These are phyloP conservation scores for Urtica urens DNA, from an alignment of 306 rosid genomes.

Conservation along the genomic window DNA sequence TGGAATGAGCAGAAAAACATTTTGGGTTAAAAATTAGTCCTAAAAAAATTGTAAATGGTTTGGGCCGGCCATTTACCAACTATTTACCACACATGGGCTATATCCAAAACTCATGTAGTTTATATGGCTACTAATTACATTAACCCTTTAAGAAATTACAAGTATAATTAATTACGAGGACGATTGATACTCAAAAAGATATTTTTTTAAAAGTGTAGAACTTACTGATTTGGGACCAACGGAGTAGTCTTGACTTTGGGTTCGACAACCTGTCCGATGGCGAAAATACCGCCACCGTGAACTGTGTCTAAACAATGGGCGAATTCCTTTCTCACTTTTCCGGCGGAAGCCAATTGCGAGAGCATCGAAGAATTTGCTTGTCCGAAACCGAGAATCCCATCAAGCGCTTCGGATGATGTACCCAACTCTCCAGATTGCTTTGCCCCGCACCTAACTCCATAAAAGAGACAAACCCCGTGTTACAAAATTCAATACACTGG, in stretches of 20 bases:
- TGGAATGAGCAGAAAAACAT: too few species aligned
- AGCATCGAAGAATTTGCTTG: slow-evolving; percentile 79
- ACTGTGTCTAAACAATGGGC: slow-evolving; percentile 80
- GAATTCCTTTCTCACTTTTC: slow-evolving; percentile 66
- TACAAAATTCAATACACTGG: neutral
- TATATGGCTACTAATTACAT: too few species aligned
- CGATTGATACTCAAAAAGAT: too few species aligned
- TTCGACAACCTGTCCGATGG: slow-evolving; percentile 76
- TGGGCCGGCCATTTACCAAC: too few species aligned
- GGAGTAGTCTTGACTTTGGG: slow-evolving; percentile 54
- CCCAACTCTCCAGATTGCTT: slow-evolving; percentile 55
- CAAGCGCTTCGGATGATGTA: slow-evolving; percentile 42
- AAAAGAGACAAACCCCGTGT: too few species aligned
- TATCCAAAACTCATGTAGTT: too few species aligned
- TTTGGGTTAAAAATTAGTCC: too few species aligned
- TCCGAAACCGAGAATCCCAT: slow-evolving; percentile 90
- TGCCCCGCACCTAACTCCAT: slow-evolving; percentile 53
- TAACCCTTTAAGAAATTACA: too few species aligned
- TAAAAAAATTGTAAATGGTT: too few species aligned
- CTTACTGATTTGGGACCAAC: slow-evolving; percentile 56
- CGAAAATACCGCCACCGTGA: slow-evolving; percentile 81
- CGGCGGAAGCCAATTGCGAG: slow-evolving; percentile 76
- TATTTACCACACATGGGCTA: too few species aligned
- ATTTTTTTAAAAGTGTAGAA: too few species aligned
- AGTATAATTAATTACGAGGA: too few species aligned